Base-by-base conservation (phyloP, 345 rosid genomes). In the Eucalyptus virginea region DNA sequence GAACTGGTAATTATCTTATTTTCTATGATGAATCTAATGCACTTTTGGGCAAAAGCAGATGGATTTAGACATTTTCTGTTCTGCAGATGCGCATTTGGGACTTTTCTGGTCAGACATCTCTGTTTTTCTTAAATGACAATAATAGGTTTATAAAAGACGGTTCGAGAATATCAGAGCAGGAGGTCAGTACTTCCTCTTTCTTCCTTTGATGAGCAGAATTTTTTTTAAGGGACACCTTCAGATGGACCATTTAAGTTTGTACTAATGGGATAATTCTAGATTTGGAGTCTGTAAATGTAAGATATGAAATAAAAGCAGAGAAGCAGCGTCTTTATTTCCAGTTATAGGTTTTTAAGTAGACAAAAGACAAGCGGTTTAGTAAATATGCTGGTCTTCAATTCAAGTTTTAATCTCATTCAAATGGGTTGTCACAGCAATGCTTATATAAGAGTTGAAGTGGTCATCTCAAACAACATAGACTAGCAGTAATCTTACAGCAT, bases 11-110 rank as follows among this genome's bases (percentile, higher is more conserved):
- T 90, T 87, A 90, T 91, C 65, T 86, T 24, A 86, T 88, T 88
- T 42, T 24, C 89, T 86, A 85, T 86, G 89, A 18, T 67, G 56
- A 88, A 88, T 60, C 40, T 34, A 54, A 28, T 52, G 45, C 85
- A 69, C 30, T 72, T 89, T 89, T 88, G 81, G 80, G 69, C 48
- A 89, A 50, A 87, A 88, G 42, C 42, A 56, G 88, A 90, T 86
- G 86, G 87, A 69, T 90, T 88, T 88, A 90, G 90, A 93, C 89
- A 87, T 86, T 32, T 92, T 86, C 67, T 92, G 67, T 88, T 92
- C 67, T 88, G 90, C 96, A 98, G 99, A 69, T 97, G 88, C 97
- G 95, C 54, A 95, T 98, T 80, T 97, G 99, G 99, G 99, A 97
- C 91, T 96, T 96, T 92, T 98, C 98, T 72, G 97, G 98, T 88